Evolutionary conservation across 805 yeast species (phyloP).

Genomic region (Tanozyma kutaoensis): DNA sequence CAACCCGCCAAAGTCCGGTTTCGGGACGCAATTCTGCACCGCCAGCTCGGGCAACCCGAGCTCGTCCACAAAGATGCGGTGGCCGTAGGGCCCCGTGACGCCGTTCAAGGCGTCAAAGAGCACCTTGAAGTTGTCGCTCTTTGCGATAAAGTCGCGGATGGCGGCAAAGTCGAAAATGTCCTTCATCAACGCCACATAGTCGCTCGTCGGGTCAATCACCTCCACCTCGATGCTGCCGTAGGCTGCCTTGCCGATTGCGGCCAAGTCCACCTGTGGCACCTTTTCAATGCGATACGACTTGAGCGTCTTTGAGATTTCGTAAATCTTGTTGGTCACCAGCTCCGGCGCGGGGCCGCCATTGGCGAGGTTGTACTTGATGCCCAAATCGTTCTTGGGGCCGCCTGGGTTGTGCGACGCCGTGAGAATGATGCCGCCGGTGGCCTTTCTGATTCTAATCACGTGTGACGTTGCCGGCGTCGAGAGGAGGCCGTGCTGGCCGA

Average conservation of each 20-base stretch:
- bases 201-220: conserved; percentile 69
- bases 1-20: conserved; percentile 90
- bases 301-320: conserved; percentile 48
- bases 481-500: conserved; percentile 80
- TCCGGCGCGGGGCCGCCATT: conserved; percentile 99
- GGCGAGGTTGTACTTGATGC: conserved; percentile 87
- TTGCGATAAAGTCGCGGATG: conserved; percentile 55
- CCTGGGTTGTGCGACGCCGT: conserved; percentile 98
- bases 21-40: conserved; percentile 68
- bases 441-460: conserved; percentile 59
- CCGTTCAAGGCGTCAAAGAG: conserved; percentile 89
- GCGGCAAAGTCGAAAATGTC: conserved; percentile 78
- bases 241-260: conserved; percentile 37
- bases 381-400: conserved; percentile 84
- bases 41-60: conserved; percentile 60
- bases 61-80: conserved; percentile 70
- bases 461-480: conserved; percentile 98
- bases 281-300: conserved; percentile 47
- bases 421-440: conserved; percentile 90
- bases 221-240: conserved; percentile 58
- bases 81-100: conserved; percentile 94
- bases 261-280: conserved; percentile 53
- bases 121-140: conserved; percentile 46
- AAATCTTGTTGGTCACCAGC: conserved; percentile 79
- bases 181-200: conserved; percentile 68